Conservation (phyloP, 164 flowering plant genomes). For the Annona cherimola region DNA sequence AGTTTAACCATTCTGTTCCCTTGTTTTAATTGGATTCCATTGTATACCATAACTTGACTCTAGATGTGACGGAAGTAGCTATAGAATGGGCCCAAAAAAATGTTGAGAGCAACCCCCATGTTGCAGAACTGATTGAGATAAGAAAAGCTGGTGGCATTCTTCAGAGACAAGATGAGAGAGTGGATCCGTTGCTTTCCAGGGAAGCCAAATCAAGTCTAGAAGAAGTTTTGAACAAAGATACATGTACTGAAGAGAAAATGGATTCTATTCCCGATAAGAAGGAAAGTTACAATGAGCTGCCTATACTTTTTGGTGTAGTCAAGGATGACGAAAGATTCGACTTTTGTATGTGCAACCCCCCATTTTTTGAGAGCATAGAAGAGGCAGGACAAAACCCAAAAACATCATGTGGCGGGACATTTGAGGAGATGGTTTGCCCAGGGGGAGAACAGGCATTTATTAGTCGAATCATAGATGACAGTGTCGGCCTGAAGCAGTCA, state of each 20-base stretch:
- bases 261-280: slow-evolving; percentile 13
- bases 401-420: slow-evolving; percentile 94
- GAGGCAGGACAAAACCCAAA: slow-evolving; percentile 92
- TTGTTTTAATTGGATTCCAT: not conserved
- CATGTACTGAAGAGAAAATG: not conserved
- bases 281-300: slow-evolving; percentile 37
- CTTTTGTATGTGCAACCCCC: slow-evolving; percentile 99
- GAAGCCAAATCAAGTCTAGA: slow-evolving; percentile 11
- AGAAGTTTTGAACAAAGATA: not conserved
- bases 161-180: slow-evolving; percentile 7
- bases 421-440: slow-evolving; percentile 84
- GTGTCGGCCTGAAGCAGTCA: slow-evolving; percentile 58
- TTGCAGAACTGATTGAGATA: slow-evolving; percentile 72
- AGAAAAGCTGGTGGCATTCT: slow-evolving; percentile 34
- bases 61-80: slow-evolving; percentile 91
- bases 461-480: slow-evolving; percentile 74
- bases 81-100: slow-evolving; percentile 87
- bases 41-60: slow-evolving; percentile 12
- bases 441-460: slow-evolving; percentile 94
- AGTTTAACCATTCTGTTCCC: not conserved
- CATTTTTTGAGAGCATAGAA: slow-evolving; percentile 82
- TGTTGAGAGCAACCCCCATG: slow-evolving; percentile 66
- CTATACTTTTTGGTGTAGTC: slow-evolving; percentile 65
- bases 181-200: not conserved
- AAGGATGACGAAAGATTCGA: slow-evolving; percentile 77